Evolutionary conservation across 164 flowering plant genomes (phyloP), one percentile per base, ranked within the genome.

Genomic region (Aristolochia californica): DNA sequence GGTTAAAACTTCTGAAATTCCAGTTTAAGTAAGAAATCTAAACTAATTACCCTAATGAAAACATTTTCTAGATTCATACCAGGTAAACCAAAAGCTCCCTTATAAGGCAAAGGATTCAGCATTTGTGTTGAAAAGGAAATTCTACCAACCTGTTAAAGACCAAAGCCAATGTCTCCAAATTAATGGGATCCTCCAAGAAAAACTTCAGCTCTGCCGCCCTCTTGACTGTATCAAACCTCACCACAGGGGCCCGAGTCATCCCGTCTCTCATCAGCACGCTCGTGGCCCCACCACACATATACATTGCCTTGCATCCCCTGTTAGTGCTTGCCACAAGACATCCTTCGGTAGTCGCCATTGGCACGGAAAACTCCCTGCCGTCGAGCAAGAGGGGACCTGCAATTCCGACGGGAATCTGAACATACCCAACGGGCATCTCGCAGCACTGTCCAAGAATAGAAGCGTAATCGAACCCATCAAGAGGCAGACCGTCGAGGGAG

Each of bases 371-470:
- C 72, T 87, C 94, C 11, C 62, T 60, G 5, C 87, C 91, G 56
- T 83, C 84, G 0, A 84, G 70, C 73, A 88, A 66, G 78, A 88
- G 63, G 2, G 97, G 96, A 23, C 96, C 97, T 0, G 83, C 94
- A 9, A 91, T 71, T 28, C 97, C 97, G 43, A 91, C 94, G n/a
- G 97, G 97, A 49, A 91, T 85, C 81, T 91, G 97, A 13, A 91
- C 85, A 57, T 76, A 85, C 2, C 97, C 97, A 15, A 91, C 80
- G 10, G 96, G 96, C 94, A 87, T 84, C 72, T 91, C 96, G 56
- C 98, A 91, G 66, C 98, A 91, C 72, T 88, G 96, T 60, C 95
- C 95, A 52, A 91, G 61, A 30, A 91, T 86, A 15, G 95, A 82
- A 34, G 77, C 83, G 68, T 91, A 91, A 62, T 91, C 93, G 25